Base-by-base conservation (phyloP, 495 filamentous ascomycete species). In the Platismatia glauca region DNA sequence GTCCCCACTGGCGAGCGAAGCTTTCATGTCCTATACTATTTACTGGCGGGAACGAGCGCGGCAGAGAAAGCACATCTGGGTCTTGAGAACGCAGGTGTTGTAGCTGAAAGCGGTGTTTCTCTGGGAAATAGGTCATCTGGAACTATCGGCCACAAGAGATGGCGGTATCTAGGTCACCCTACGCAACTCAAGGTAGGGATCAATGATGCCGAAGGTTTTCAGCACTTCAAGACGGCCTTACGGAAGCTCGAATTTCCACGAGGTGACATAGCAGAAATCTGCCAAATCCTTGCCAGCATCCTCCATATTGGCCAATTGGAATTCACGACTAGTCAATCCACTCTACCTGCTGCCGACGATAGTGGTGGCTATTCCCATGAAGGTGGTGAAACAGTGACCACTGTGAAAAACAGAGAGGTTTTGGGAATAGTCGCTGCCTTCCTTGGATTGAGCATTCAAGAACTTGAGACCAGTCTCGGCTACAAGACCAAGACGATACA, bases 331-430 rank as follows among this genome's bases (percentile, higher is more conserved):
- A 83, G 84, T 7, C 87, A 93, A 66, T 82, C 84, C 59, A 97
- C 93, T 1, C 82, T 84, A 18, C 87, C 84, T 7, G 82, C 81
- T 2, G 90, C 84, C 15, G 91, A 96, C 65, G 93, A 98, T 64
- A 97, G 93, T 69, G 93, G 93, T 58, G 94, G 94, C 22, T 96
- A 93, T 73, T 94, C 90, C 0, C 93, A 96, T 72, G 94, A 98
- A 73, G 94, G 94, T 59, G 90, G 87, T 29, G 89, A 95, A 70
- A 88, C 78, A 3, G 76, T 89, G 13, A 97, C 95, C 0, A 81
- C 86, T 9, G 91, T 97, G 15, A 90, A 86, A 74, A 98, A 98
- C 73, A 96, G 91, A 75, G 93, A 97, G 64, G 89, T 90, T 2
- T 76, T 97, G 20, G 81, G 77, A 20, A 89, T 90, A 48, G 79